Conservation (phyloP, 75 land plant genomes). For the Ceratopteris richardii region DNA sequence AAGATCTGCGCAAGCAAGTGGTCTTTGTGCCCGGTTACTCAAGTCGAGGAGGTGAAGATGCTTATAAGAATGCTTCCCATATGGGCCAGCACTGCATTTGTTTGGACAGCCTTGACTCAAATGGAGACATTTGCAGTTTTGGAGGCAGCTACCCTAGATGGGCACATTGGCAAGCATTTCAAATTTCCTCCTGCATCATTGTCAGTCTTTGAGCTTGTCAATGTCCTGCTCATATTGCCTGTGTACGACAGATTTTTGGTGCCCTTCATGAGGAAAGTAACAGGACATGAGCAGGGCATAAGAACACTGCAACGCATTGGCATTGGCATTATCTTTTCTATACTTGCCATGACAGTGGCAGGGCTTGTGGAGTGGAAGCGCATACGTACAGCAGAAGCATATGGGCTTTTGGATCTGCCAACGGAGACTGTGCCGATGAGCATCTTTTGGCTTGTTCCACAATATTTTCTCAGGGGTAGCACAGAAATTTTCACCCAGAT, state of each 20-base stretch:
- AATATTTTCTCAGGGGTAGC: slow-evolving; percentile 68
- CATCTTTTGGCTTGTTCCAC: slow-evolving; percentile 87
- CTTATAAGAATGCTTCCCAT: slow-evolving; percentile 64
- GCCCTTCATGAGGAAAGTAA: slow-evolving; percentile 31
- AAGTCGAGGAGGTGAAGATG: slow-evolving; percentile 85
- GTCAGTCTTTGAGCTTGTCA: slow-evolving; percentile 65
- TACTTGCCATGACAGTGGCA: slow-evolving; percentile 65
- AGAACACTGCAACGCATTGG: slow-evolving; percentile 61
- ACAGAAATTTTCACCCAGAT: slow-evolving; percentile 84
- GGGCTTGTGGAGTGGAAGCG: slow-evolving; percentile 62
- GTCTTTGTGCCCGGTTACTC: slow-evolving; percentile 59
- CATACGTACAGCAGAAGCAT: slow-evolving; percentile 22
- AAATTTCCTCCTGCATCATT: slow-evolving; percentile 70
- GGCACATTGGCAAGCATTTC: slow-evolving; percentile 46
- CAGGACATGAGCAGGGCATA: slow-evolving; percentile 60
- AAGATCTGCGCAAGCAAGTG: slow-evolving; percentile 32
- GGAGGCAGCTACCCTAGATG: slow-evolving; percentile 73
- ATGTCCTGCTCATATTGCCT: slow-evolving; percentile 60
- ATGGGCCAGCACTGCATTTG: slow-evolving; percentile 77
- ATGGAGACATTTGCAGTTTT: slow-evolving; percentile 88
- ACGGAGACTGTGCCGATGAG: slow-evolving; percentile 23
- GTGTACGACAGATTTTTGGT: slow-evolving; percentile 53
- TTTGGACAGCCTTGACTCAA: slow-evolving; percentile 88
- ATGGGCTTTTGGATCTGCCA: slow-evolving; percentile 36
- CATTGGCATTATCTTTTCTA: slow-evolving; percentile 53